Evolutionary conservation across 2,329 filamentous ascomycete genomes (phyloP).

Genomic region (Daldinia sp.): DNA sequence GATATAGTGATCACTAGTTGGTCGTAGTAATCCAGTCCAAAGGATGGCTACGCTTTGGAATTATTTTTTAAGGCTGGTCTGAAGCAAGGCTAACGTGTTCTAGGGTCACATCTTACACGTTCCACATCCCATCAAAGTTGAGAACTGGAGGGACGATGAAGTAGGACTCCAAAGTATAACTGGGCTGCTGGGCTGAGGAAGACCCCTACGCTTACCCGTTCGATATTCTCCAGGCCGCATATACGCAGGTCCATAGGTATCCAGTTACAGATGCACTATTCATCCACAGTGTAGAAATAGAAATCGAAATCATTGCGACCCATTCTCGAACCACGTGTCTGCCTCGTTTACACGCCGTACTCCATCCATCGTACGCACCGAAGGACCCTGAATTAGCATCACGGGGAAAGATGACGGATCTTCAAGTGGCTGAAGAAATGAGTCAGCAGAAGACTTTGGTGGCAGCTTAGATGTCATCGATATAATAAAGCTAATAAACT

Average conservation of each 20-base stretch:
- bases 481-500: neutral
- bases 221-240: neutral
- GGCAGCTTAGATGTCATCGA: neutral
- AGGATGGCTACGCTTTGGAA: neutral
- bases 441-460: neutral
- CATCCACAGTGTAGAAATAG: neutral
- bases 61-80: neutral
- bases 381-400: neutral
- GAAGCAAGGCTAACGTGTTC: neutral
- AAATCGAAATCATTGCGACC: neutral
- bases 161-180: neutral
- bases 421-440: neutral
- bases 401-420: neutral
- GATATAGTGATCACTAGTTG: neutral
- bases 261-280: neutral
- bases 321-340: neutral
- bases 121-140: constrained; percentile 3
- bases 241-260: no score
- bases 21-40: constrained; percentile 11
- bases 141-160: neutral
- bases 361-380: neutral
- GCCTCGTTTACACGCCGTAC: neutral
- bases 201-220: neutral
- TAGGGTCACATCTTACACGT: neutral
- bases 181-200: neutral